Evolutionary conservation across 495 filamentous ascomycete genomes (phyloP), one percentile per base, ranked within the genome.

Genomic region (Neurospora pannonica): DNA sequence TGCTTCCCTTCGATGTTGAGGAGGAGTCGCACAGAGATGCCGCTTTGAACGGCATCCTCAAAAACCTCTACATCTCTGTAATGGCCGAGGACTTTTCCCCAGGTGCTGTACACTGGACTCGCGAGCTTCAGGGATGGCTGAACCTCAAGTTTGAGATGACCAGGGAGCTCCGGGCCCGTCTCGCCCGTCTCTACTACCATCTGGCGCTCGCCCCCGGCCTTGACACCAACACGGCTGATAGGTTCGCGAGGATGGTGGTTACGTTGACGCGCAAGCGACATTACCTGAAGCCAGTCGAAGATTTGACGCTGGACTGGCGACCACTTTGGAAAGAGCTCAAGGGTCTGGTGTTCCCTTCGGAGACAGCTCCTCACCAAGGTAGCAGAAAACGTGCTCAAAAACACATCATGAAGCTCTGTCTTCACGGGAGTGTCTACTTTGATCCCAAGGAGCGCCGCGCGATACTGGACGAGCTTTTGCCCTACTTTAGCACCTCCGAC

Each of bases 221-320:
- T 71, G 97, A 98, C 78, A 86, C 87, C 69, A 85, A 84, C 75
- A 91, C 94, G 31, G 87, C 94, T 17, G 97, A 99, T 83, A 87
- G 96, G 73, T 99, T 99, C 81, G 88, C 94, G 13, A 96, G 92
- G 88, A 98, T 97, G 94, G 96, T 98, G 77, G 94, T 97, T 83
- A 89, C 92, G 19, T 84, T 99, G 76, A 95, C 93, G 54, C 96
- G 94, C 85, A 94, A 94, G 79, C 97, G 97, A 82, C 96, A 99
- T 82, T 97, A 98, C 79, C 88, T 99, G 42, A 92, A 91, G 77
- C 93, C 94, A 0, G 91, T 92, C 73, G 92, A 93, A 76, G 97
- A 99, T 77, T 85, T 99, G n/a, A 86, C 86, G 13, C 84, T 99
- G 71, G 94, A 98, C 81, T 99, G 96, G 96, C 90, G 89, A 77